These are phyloP conservation scores for Prinsepia uniflora DNA, from an alignment of 306 rosid species.

Conservation along the genomic window DNA sequence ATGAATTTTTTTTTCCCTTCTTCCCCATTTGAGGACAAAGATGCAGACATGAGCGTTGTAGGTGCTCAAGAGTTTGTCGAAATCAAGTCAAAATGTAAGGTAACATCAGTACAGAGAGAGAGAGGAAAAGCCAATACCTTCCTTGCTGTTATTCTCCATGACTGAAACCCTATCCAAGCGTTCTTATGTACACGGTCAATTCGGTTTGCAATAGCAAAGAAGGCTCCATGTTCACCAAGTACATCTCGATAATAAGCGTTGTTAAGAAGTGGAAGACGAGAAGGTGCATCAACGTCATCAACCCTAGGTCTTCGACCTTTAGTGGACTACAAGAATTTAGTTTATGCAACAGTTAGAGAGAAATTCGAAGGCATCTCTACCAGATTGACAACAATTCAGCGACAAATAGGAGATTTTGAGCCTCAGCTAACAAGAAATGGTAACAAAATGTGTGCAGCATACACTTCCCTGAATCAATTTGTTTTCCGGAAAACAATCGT, in stretches of 20 bases:
- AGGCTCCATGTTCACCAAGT: slow-evolving; percentile 85
- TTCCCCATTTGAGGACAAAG: background rate
- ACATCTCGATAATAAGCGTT: slow-evolving; percentile 72
- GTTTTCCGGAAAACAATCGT: background rate
- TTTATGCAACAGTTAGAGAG: slow-evolving; percentile 6
- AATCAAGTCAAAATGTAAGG: background rate
- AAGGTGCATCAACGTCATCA: slow-evolving; percentile 88
- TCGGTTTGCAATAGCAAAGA: slow-evolving; percentile 82
- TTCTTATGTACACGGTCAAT: slow-evolving; percentile 89
- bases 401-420: background rate
- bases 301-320: slow-evolving; percentile 73
- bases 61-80: background rate
- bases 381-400: background rate
- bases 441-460: background rate
- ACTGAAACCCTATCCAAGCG: slow-evolving; percentile 98
- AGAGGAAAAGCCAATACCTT: slow-evolving; percentile 45
- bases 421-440: background rate
- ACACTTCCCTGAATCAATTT: background rate
- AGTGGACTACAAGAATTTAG: slow-evolving; percentile 56
- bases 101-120: background rate
- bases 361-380: background rate
- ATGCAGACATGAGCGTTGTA: background rate
- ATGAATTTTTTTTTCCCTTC: background rate
- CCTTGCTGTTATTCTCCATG: slow-evolving; percentile 97
- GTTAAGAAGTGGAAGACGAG: slow-evolving; percentile 81